Evolutionary conservation across 2,329 filamentous ascomycete species (phyloP).

Genomic region (Pseudofabraea citricarpa): DNA sequence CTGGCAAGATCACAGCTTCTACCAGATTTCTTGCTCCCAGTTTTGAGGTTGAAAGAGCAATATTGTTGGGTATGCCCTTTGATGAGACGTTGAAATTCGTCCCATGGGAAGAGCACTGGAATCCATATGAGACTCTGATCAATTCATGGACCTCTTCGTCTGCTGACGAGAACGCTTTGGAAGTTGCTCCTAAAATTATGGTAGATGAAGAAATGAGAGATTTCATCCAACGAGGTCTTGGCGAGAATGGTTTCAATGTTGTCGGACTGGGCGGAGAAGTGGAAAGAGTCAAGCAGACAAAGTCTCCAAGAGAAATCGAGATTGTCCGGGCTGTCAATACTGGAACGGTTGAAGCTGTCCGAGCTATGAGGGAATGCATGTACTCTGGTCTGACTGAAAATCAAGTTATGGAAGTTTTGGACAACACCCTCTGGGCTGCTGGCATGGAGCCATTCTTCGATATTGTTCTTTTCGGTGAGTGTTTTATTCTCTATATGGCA

Average conservation of each 20-base stretch:
- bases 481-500: no score
- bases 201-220: slow-evolving; percentile 62
- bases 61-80: slow-evolving; percentile 53
- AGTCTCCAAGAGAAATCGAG: slow-evolving; percentile 50
- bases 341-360: slow-evolving; percentile 55
- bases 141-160: slow-evolving; percentile 27
- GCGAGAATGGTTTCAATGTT: slow-evolving; percentile 48
- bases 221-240: slow-evolving; percentile 54
- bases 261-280: slow-evolving; percentile 48
- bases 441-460: slow-evolving; percentile 57
- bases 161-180: slow-evolving; percentile 22
- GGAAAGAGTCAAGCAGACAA: slow-evolving; percentile 54
- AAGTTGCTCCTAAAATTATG: slow-evolving; percentile 42
- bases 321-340: slow-evolving; percentile 59
- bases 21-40: slow-evolving; percentile 54
- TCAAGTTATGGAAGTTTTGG: slow-evolving; percentile 49
- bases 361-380: slow-evolving; percentile 52
- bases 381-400: slow-evolving; percentile 52
- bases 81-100: slow-evolving; percentile 46
- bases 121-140: slow-evolving; percentile 52
- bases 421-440: slow-evolving; percentile 45
- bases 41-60: slow-evolving; percentile 56
- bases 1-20: slow-evolving; percentile 42
- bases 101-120: slow-evolving; percentile 60
- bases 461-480: slow-evolving; percentile 57